Conservation (phyloP, 495 filamentous ascomycete species). For the Aspergillus diversus region DNA sequence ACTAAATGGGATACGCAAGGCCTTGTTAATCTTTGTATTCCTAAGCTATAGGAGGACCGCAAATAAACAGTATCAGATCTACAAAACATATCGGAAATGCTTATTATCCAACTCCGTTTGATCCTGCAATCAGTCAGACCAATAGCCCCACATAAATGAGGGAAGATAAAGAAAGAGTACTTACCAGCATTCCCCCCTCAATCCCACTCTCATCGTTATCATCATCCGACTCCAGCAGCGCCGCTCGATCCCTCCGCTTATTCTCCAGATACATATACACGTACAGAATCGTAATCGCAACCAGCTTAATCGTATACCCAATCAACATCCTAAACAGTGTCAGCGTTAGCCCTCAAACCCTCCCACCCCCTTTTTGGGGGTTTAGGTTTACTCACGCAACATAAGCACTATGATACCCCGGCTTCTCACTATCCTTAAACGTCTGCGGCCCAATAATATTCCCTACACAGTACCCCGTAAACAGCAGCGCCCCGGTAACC, state of each 20-base stretch:
- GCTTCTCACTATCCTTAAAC: conserved; percentile 55
- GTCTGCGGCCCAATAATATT: conserved; percentile 61
- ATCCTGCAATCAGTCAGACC: conserved; percentile 38
- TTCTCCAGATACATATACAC: conserved; percentile 58
- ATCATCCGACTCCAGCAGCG: conserved; percentile 35
- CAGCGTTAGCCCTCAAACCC: background rate
- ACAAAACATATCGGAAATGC: conserved; percentile 49
- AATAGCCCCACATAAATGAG: no score
- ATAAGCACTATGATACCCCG: conserved; percentile 58
- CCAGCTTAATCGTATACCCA: conserved; percentile 55
- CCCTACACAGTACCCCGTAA: conserved; percentile 56
- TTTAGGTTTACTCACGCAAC: conserved; percentile 43
- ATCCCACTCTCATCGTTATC: conserved; percentile 53
- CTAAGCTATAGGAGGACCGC: no score
- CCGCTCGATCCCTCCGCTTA: conserved; percentile 54
- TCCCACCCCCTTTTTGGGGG: background rate
- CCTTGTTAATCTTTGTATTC: no score
- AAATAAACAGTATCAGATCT: no score
- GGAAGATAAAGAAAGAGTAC: conserved; percentile 1
- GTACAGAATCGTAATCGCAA: conserved; percentile 50
- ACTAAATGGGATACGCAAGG: no score
- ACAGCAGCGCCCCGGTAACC: conserved; percentile 29
- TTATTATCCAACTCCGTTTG: conserved; percentile 61
- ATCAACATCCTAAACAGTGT: conserved; percentile 50
- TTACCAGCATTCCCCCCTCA: conserved; percentile 54